These are phyloP conservation scores for Chalciporus pseudorubinellus DNA, from an alignment of 768 basidiomycete genomes.

Conservation along the genomic window DNA sequence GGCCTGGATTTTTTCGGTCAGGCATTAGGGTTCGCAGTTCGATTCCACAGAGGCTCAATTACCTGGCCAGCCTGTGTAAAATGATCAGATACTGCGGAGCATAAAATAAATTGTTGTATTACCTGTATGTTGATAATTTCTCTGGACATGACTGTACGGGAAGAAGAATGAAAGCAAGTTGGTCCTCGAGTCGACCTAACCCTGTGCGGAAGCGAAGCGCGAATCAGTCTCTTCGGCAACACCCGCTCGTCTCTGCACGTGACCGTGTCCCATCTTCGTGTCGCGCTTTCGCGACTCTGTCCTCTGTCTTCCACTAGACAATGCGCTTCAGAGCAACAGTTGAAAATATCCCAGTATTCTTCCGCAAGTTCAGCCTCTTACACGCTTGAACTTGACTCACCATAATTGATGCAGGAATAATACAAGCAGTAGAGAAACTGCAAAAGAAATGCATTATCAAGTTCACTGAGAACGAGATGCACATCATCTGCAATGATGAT, in stretches of 20 bases:
- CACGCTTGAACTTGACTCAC: background rate
- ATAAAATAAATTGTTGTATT: conserved; percentile 11
- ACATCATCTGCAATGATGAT: conserved; percentile 81
- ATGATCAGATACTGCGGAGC: conserved; percentile 9
- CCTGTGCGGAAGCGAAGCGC: conserved; percentile 10
- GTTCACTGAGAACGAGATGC: conserved; percentile 71
- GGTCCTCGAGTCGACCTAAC: conserved; percentile 8
- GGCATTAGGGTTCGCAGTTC: conserved; percentile 11
- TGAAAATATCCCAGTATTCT: conserved; percentile 57
- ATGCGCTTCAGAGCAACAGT: conserved; percentile 67
- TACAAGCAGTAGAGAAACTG: conserved; percentile 79
- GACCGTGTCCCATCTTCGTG: conserved; percentile 20
- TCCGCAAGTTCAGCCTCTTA: conserved; percentile 36
- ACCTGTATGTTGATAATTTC: conserved; percentile 86
- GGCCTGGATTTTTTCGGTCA: conserved; percentile 42
- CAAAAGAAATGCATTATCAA: conserved; percentile 84
- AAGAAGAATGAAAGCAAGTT: conserved; percentile 14
- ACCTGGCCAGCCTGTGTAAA: conserved; percentile 67
- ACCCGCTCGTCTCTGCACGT: conserved; percentile 19
- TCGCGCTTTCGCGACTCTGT: conserved; percentile 3
- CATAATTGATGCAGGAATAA: conserved; percentile 49
- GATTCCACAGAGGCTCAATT: conserved; percentile 1
- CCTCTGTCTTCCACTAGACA: background rate
- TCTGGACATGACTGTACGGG: conserved; percentile 51
- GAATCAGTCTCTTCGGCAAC: conserved; percentile 15